Evolutionary conservation across 345 rosid genomes (phyloP), one percentile per base, ranked within the genome.

Genomic region (Eutrema yunnanense): DNA sequence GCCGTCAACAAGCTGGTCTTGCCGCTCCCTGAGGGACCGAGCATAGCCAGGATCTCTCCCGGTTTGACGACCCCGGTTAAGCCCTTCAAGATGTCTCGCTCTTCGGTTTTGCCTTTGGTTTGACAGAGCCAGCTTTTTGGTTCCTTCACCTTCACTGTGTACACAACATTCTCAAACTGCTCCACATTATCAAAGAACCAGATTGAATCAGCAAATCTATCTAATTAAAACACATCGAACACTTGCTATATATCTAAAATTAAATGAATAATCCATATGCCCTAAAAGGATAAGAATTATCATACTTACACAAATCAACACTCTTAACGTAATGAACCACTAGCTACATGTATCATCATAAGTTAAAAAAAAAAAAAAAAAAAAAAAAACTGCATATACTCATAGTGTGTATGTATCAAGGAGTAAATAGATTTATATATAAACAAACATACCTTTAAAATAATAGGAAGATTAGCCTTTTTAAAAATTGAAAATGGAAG

Each of bases 11-110:
- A 63, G 9, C 83, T 86, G 32, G 91, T 86, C 70, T 86, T 86
- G 48, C 87, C 87, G 19, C 86, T 81, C 6, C 88, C 88, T 1
- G 88, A 84, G 0, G 87, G 91, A 8, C 91, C 91, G 0, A 86
- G 71, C 87, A 86, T 76, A 53, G 88, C 88, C 13, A 86, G 50
- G 74, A 85, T 77, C 73, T 85, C 91, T 13, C 86, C 86, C 0
- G 88, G 88, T 48, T 81, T 66, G 9, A 83, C 82, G 6, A 73
- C 49, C 27, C 91, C 87, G 22, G 84, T 72, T 41, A 86, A 22
- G 22, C 86, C 88, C 12, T 86, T 86, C 62, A 84, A 66, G 55
- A 86, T 83, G 49, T 74, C 19, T 43, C 77, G 74, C 40, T 82
- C 85, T 53, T 82, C 80, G 33, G 74, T 52, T 67, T 77, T 77